Evolutionary conservation across 148 eudicot genomes (phyloP).

Genomic region (Polygonum aviculare): DNA sequence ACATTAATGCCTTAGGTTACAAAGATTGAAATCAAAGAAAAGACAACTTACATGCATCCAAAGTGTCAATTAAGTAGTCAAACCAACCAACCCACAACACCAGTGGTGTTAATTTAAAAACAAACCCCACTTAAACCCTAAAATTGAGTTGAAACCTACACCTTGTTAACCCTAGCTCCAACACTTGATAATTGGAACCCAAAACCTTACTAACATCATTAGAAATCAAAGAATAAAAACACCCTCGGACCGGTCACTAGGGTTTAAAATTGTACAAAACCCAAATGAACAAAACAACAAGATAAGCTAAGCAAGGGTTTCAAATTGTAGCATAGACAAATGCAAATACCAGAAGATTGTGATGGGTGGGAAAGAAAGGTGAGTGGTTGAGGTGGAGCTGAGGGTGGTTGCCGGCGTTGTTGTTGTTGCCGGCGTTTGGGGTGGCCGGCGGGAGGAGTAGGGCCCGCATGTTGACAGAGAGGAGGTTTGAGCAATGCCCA

Average conservation of each 20-base stretch:
- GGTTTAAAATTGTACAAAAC: too few relatives aligned
- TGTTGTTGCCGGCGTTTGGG: slow-evolving; percentile 1
- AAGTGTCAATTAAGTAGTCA: background rate
- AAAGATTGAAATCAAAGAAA: too few relatives aligned
- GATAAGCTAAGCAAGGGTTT: too few relatives aligned
- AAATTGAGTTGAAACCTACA: background rate
- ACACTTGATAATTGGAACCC: background rate
- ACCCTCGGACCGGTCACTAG: too few relatives aligned
- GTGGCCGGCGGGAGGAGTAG: slow-evolving; percentile 45
- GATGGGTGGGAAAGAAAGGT: slow-evolving; percentile 66
- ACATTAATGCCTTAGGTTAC: too few relatives aligned
- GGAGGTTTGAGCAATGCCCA: slow-evolving; percentile 84
- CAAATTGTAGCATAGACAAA: too few relatives aligned
- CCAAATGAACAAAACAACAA: too few relatives aligned
- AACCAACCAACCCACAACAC: background rate
- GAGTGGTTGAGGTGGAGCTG: slow-evolving; percentile 61
- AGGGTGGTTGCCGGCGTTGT: slow-evolving; percentile 6
- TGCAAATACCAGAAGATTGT: slow-evolving; percentile 57
- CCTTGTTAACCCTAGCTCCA: background rate
- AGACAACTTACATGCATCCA: background rate
- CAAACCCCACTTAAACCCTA: background rate
- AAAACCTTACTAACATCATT: too few relatives aligned
- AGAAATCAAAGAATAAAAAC: too few relatives aligned
- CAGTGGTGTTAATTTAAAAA: background rate
- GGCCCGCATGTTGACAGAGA: slow-evolving; percentile 70